Evolutionary conservation across 108 stramenopile species (phyloP).

Genomic region (Discostella stelligeroides): DNA sequence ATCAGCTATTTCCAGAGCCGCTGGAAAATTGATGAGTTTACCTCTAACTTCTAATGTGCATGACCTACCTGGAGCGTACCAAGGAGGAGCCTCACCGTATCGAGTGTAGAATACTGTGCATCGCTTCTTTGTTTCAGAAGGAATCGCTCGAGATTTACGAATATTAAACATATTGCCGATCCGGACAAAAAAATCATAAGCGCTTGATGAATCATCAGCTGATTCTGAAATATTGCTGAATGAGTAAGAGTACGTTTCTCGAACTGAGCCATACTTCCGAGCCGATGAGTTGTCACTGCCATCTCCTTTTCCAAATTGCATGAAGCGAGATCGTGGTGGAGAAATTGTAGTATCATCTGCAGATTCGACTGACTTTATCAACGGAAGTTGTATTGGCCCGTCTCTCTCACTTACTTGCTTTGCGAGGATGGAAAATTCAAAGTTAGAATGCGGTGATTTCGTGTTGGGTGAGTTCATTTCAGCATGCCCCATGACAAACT

Average conservation of each 20-base stretch:
- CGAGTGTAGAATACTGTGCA: conserved; percentile 69
- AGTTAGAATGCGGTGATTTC: conserved; percentile 13
- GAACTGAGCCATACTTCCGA: conserved; percentile 62
- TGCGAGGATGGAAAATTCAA: conserved; percentile 60
- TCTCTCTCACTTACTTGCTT: conserved; percentile 35
- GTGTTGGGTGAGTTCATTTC: conserved; percentile 11
- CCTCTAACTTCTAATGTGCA: conserved; percentile 75
- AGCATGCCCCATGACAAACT: conserved; percentile 31
- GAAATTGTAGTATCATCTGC: conserved; percentile 44
- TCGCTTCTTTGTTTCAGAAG: background rate
- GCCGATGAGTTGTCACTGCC: conserved; percentile 13
- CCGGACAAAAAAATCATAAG: conserved; percentile 1
- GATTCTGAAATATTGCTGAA: conserved; percentile 5
- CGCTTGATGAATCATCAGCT: conserved; percentile 2
- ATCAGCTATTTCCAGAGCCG: background rate
- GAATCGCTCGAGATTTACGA: background rate
- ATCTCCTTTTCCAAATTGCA: conserved; percentile 66
- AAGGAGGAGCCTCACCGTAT: conserved; percentile 86
- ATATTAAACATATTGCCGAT: background rate
- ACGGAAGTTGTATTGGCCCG: conserved; percentile 43
- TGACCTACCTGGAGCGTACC: conserved; percentile 77
- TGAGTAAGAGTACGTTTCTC: conserved; percentile 73
- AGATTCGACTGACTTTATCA: conserved; percentile 8
- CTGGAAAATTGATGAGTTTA: conserved; percentile 19
- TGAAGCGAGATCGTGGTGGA: conserved; percentile 56